Evolutionary conservation across 306 rosid species (phyloP).

Genomic region (Begonia fuchsioides): DNA sequence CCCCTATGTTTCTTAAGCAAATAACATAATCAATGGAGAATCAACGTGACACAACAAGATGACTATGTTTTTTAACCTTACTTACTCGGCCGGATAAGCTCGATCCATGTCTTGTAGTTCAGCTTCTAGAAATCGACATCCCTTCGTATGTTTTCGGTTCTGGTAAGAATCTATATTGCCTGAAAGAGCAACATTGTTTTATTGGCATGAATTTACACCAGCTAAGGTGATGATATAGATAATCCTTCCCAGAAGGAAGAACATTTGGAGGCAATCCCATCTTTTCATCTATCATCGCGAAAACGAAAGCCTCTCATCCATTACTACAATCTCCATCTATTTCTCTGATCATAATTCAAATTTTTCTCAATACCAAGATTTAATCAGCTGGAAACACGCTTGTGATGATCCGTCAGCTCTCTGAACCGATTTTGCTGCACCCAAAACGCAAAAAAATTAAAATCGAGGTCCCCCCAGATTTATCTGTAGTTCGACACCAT

Average conservation of each 20-base stretch:
- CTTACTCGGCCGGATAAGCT: slow-evolving; percentile 94
- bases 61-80: too few species aligned
- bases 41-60: too few species aligned
- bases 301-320: slow-evolving; percentile 88
- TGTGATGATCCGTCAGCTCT: slow-evolving; percentile 35
- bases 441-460: slow-evolving; percentile 80
- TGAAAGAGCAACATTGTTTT: slow-evolving; percentile 9
- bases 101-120: too few species aligned
- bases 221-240: background rate
- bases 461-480: slow-evolving; percentile 76
- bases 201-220: slow-evolving; percentile 4
- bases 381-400: background rate
- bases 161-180: too few species aligned
- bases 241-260: slow-evolving; percentile 55
- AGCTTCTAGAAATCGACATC: too few species aligned
- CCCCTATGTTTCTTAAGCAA: too few species aligned
- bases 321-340: slow-evolving; percentile 73
- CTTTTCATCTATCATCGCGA: slow-evolving; percentile 68
- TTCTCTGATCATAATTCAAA: slow-evolving; percentile 43
- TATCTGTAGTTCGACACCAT: slow-evolving; percentile 77
- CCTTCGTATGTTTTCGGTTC: too few species aligned
- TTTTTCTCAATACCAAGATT: slow-evolving; percentile 12
- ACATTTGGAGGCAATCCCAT: slow-evolving; percentile 78
- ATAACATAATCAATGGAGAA: too few species aligned
- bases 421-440: slow-evolving; percentile 48